phyloP scores from a whole-genome alignment of 306 rosid species.

The Trichosanthes cucumerina region DNA sequence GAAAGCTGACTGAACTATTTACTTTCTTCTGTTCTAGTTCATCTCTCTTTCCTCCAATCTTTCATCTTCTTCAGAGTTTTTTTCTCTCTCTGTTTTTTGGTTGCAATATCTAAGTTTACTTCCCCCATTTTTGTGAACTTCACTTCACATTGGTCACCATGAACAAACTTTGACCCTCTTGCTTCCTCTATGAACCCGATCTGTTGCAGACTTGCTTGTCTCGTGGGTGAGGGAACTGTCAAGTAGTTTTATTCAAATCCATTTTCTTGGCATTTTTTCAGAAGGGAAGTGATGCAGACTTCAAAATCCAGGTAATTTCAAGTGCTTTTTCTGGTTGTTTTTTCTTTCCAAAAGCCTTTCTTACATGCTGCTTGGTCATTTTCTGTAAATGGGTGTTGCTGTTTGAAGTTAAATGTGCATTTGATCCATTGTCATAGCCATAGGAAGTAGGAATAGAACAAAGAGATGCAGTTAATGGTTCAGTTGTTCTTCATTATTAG shows the following conservation, averaged over 20 bases:
- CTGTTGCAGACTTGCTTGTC: constrained; percentile 27
- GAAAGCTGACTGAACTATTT: constrained; percentile 12
- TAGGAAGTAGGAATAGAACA: background rate
- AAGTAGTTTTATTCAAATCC: constrained; percentile 23
- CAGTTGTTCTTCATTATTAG: background rate
- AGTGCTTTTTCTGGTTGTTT: constrained; percentile 1
- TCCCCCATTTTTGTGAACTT: background rate
- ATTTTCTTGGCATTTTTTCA: constrained; percentile 13
- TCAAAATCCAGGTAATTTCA: constrained; percentile 79
- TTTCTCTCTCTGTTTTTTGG: background rate
- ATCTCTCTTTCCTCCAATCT: background rate
- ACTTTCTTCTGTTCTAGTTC: background rate
- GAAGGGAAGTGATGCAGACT: constrained; percentile 69
- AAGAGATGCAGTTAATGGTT: background rate
- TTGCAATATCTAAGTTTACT: background rate
- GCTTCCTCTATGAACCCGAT: constrained; percentile 41
- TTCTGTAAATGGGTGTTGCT: background rate
- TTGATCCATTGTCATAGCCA: background rate
- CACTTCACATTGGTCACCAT: constrained; percentile 31
- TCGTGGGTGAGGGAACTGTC: constrained; percentile 66
- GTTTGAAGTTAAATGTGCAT: background rate
- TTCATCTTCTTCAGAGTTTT: background rate
- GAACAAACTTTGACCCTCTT: constrained; percentile 42
- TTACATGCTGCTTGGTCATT: background rate
- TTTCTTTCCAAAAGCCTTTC: background rate